A percentile compares a stretch with the other conserved stretches of the same genome.
These are phyloP conservation scores for Amphirosellinia nigrospora DNA, from an alignment of 495 filamentous ascomycete species.

Conservation along the genomic window DNA sequence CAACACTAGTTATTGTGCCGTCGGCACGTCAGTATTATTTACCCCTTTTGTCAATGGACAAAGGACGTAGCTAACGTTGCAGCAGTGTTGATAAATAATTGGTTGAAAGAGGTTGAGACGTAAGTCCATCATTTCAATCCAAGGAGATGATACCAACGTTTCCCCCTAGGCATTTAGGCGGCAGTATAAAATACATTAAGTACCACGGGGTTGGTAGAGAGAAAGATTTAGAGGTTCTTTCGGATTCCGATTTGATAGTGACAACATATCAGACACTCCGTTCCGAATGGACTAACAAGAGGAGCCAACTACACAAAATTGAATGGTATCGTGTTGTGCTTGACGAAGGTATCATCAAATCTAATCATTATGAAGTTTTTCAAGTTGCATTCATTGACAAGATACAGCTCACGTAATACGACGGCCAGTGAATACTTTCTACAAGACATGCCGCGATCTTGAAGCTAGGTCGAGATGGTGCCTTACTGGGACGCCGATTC, in stretches of 20 bases:
- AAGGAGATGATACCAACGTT: background rate
- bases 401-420: constrained; percentile 36
- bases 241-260: constrained; percentile 43
- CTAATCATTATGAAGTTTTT: background rate
- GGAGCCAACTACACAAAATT: constrained; percentile 31
- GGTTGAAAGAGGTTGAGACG: constrained; percentile 7
- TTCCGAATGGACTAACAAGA: constrained; percentile 30
- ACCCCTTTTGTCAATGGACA: background rate
- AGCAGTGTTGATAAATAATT: constrained; percentile 13
- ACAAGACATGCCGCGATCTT: constrained; percentile 29
- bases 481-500: constrained; percentile 46
- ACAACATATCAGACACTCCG: constrained; percentile 46
- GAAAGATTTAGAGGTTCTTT: constrained; percentile 27
- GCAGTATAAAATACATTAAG: constrained; percentile 26
- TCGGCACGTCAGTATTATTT: constrained; percentile 34
- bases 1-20: constrained; percentile 53
- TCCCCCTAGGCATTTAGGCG: constrained; percentile 22
- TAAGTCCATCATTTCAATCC: background rate
- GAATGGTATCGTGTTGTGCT: constrained; percentile 47
- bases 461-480: constrained; percentile 40
- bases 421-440: constrained; percentile 32
- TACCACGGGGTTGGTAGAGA: constrained; percentile 37
- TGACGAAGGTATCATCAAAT: constrained; percentile 45
- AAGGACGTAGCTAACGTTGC: background rate
- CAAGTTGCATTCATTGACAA: background rate